Percentiles rank a stretch among this genome's conserved stretches.
Evolutionary conservation across 345 rosid genomes (phyloP).

Genomic region (Viola odorata): DNA sequence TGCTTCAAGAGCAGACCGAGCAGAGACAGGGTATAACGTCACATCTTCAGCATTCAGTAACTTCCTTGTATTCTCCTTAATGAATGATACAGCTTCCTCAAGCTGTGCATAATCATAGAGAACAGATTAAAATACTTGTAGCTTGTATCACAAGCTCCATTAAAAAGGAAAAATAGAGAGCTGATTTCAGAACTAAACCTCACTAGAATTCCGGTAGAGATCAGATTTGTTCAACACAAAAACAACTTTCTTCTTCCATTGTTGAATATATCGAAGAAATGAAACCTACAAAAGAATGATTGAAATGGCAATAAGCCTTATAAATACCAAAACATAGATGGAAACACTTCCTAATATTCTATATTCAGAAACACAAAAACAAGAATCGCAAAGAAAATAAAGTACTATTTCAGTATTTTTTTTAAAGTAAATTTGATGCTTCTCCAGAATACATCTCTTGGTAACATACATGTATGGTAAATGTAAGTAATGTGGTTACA

Average conservation of each 20-base stretch:
- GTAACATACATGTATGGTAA: background rate
- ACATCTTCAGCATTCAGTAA: conserved; percentile 68
- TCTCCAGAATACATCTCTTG: background rate
- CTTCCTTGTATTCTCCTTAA: conserved; percentile 66
- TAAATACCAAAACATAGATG: background rate
- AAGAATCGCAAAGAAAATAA: background rate
- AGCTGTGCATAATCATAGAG: conserved; percentile 49
- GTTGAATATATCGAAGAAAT: conserved; percentile 87
- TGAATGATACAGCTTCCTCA: conserved; percentile 75
- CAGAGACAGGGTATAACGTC: conserved; percentile 73
- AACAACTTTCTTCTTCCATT: conserved; percentile 93
- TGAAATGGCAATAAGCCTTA: conserved; percentile 8
- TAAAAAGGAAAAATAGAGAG: background rate
- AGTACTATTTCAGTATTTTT: background rate
- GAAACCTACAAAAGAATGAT: conserved; percentile 48
- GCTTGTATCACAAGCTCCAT: no score
- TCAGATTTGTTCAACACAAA: conserved; percentile 90
- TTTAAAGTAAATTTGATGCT: background rate
- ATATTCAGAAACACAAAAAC: background rate
- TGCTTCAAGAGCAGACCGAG: conserved; percentile 77
- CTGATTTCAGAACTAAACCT: conserved; percentile 37
- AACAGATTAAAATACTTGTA: background rate
- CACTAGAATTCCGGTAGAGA: conserved; percentile 65
- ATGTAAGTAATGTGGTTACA: background rate
- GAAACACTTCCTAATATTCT: background rate